Percentiles rank a stretch among this genome's conserved stretches.
phyloP scores from a whole-genome alignment of 805 yeast species.

The Cyberlindnera meyerae region DNA sequence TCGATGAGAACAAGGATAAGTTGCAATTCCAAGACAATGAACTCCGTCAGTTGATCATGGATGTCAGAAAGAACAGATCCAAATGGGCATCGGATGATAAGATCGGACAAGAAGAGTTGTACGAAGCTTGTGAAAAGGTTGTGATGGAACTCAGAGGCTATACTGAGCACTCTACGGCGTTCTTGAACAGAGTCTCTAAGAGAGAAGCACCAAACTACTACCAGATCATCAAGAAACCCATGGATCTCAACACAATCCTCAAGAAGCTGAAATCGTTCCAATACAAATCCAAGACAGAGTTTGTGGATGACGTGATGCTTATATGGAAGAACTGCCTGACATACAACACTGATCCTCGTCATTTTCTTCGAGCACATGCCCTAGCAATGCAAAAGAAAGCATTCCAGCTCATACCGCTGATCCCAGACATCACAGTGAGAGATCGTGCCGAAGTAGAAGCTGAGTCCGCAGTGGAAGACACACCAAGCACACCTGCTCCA shows the following conservation, averaged over 20 bases:
- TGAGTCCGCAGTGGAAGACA: slow-evolving; percentile 28
- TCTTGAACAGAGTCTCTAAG: slow-evolving; percentile 91
- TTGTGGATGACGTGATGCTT: slow-evolving; percentile 91
- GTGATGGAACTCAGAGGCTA: slow-evolving; percentile 83
- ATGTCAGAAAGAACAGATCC: slow-evolving; percentile 90
- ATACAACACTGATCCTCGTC: slow-evolving; percentile 92
- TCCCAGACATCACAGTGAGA: slow-evolving; percentile 82
- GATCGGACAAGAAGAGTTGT: slow-evolving; percentile 95
- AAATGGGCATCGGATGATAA: slow-evolving; percentile 97
- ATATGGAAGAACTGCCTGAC: slow-evolving; percentile 94
- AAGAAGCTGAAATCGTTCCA: slow-evolving; percentile 80
- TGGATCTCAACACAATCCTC: slow-evolving; percentile 94
- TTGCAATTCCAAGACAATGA: slow-evolving; percentile 75
- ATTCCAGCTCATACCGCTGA: slow-evolving; percentile 64
- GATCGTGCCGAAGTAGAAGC: slow-evolving; percentile 67
- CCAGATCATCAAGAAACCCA: slow-evolving; percentile 83
- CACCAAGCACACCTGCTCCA: slow-evolving; percentile 22
- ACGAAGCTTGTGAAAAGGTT: slow-evolving; percentile 96
- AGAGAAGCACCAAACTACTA: slow-evolving; percentile 98
- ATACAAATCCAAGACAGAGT: slow-evolving; percentile 78
- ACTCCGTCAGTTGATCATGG: slow-evolving; percentile 78
- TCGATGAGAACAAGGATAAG: slow-evolving; percentile 76
- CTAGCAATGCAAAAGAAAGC: slow-evolving; percentile 94
- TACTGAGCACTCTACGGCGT: slow-evolving; percentile 96
- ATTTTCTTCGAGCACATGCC: slow-evolving; percentile 87